Percentiles rank a stretch among this genome's conserved stretches.
These are phyloP conservation scores for Asclepias syriaca DNA, from an alignment of 257 asterid genomes.

Conservation along the genomic window DNA sequence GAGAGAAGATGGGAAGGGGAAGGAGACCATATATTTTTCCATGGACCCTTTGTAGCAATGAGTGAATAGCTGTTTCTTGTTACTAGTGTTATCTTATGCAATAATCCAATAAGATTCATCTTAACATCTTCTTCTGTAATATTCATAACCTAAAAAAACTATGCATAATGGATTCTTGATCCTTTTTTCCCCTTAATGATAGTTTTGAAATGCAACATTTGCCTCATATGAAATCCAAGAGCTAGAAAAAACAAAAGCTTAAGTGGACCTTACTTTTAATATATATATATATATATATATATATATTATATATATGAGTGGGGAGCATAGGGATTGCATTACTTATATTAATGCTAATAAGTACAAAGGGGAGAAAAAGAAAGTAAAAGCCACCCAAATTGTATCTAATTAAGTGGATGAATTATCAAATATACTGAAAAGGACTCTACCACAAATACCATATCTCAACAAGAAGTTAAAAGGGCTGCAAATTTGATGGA, in stretches of 20 bases:
- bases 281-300: too few species aligned
- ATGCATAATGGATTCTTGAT: too few species aligned
- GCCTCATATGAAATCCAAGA: neutral
- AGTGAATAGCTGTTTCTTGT: neutral
- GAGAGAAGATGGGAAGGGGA: too few species aligned
- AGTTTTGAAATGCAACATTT: neutral
- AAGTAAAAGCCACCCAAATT: constrained; percentile 9
- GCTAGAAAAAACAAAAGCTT: neutral
- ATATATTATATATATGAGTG: neutral
- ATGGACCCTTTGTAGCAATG: neutral
- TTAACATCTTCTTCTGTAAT: too few species aligned
- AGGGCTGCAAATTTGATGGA: too few species aligned
- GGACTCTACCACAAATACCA: constrained; percentile 9
- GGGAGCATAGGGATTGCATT: constrained; percentile 14
- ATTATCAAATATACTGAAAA: constrained; percentile 13
- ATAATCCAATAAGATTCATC: neutral
- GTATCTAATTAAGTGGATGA: constrained; percentile 12
- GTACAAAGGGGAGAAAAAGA: neutral
- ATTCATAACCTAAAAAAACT: too few species aligned
- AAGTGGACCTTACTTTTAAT: constrained; percentile 3
- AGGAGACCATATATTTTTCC: neutral
- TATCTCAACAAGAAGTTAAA: neutral
- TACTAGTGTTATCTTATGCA: neutral
- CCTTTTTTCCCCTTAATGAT: neutral
- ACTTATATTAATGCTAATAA: constrained; percentile 5